Base-by-base conservation (phyloP, 805 yeast species). In the Candida mattraensis region DNA sequence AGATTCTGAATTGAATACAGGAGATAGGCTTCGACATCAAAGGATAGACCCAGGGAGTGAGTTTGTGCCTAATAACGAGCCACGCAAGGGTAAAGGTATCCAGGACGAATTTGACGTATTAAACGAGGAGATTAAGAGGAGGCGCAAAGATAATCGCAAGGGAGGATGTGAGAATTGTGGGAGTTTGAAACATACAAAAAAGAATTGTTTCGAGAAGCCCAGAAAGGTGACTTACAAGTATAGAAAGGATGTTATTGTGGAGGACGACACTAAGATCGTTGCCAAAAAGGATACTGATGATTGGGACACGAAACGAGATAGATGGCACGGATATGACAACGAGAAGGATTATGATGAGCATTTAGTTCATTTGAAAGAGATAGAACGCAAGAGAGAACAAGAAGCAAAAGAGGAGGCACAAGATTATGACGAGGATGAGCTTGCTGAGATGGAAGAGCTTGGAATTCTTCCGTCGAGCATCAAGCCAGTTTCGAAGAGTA, bases 251-350 rank as follows among this genome's bases (percentile, higher is more conserved):
- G n/a, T n/a, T n/a, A n/a, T n/a, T n/a, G n/a, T n/a, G n/a, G n/a
- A n/a, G n/a, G 53, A 54, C 1, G 61, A 54, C 3, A 37, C 43
- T 9, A 37, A 54, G 4, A 18, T 17, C 10, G 7, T 21, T 5
- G 29, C 32, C 11, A 48, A 39, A 30, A 59, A 46, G 29, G 58
- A 51, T 31, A 61, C 53, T 3, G 63, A 59, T 18, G 73, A 70
- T 29, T 86, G 79, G 71, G 94, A 84, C 50, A 72, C 80, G 8
- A 82, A 80, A 44, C 63, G 88, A 40, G 95, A 86, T 58, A 67
- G 87, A 40, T 86, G 93, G 95, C 83, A 74, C 52, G 95, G 95
- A 0, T 84, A 77, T 53, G 79, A 82, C 29, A 69, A 76, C 7
- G 51, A 50, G 7, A 64, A 67, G 8, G 87, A 83, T 35, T 85